Conservation (phyloP, 2,329 filamentous ascomycete genomes). For the Aspergillus eucalypticola region DNA sequence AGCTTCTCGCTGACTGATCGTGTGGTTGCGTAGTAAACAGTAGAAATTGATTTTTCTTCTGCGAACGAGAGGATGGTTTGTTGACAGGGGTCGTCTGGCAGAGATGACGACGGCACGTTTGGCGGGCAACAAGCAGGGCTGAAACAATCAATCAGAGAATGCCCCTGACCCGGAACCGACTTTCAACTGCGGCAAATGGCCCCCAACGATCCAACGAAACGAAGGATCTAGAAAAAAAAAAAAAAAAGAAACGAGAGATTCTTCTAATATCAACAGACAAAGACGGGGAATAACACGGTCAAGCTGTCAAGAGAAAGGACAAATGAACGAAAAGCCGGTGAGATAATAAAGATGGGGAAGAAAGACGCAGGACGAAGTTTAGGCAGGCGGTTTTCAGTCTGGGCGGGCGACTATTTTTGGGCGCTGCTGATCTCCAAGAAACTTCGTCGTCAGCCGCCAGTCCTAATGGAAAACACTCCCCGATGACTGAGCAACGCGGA, state of each 20-base stretch:
- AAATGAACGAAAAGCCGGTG: background rate
- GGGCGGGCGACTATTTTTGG: slow-evolving; percentile 9
- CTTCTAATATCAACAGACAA: background rate
- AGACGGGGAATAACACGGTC: background rate
- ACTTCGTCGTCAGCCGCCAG: slow-evolving; percentile 1
- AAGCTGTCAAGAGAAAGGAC: background rate
- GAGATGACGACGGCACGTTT: slow-evolving; percentile 8
- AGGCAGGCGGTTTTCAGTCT: slow-evolving; percentile 7
- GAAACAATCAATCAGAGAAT: background rate
- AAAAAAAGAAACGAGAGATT: background rate
- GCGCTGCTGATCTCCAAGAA: background rate
- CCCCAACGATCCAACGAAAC: background rate
- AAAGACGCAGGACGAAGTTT: background rate
- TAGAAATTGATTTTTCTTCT: background rate
- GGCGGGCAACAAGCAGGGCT: slow-evolving; percentile 1
- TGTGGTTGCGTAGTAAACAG: background rate
- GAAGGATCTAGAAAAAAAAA: too few relatives aligned
- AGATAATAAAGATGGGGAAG: background rate
- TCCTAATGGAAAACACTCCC: background rate
- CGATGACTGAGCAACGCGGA: background rate
- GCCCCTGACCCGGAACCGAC: background rate
- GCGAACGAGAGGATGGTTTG: background rate
- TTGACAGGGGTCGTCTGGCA: background rate
- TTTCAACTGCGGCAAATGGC: background rate
- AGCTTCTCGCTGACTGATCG: background rate